Base-by-base conservation (phyloP, 1,284 basidiomycete species). In the Phylloboletellus chloephorus region DNA sequence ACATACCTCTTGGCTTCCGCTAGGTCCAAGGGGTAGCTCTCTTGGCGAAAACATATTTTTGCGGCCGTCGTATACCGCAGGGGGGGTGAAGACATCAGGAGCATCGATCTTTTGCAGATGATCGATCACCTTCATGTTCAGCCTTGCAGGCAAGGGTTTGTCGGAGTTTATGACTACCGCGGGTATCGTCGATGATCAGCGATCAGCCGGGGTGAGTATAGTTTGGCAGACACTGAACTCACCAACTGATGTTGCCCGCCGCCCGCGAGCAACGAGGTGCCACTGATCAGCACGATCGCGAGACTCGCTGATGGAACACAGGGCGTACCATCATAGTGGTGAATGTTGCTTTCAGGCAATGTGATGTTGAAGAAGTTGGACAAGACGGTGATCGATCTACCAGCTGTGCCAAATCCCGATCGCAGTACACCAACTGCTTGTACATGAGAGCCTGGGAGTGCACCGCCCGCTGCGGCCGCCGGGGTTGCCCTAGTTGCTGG, bases 281-380 rank as follows among this genome's bases (percentile, higher is more conserved):
- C 26, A 30, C 36, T 31, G 37, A 52, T 62, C 31, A 57, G 51
- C 44, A 50, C 28, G 37, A 48, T 51, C 40, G 8, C 30, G 10
- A 19, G 29, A 35, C 1, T 12, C 16, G 7, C 21, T 22, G 37
- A 32, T 23, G 43, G 17, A 52, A 33, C 15, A 57, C 71, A 39
- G 13, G 49, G 57, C 78, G 43, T 48, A 82, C 83, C 79, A 56
- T 88, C 84, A 52, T 88, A 88, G 49, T 88, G 83, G 44, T 80
- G 70, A 20, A 87, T 85, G 13, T 75, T 72, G 0, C 55, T 61
- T 21, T 79, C 70, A 0, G 83, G 78, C 8, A 84, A 75, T 0
- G 69, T 66, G 2, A 77, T 73, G 21, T 54, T 54, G 48, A 83
- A 88, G 41, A 80, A 79, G 54, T 88, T 88, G 17, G 82, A 77